Evolutionary conservation across 768 basidiomycete species (phyloP), one percentile per base, ranked within the genome.

Genomic region (Lactifluus hygrophoroides): DNA sequence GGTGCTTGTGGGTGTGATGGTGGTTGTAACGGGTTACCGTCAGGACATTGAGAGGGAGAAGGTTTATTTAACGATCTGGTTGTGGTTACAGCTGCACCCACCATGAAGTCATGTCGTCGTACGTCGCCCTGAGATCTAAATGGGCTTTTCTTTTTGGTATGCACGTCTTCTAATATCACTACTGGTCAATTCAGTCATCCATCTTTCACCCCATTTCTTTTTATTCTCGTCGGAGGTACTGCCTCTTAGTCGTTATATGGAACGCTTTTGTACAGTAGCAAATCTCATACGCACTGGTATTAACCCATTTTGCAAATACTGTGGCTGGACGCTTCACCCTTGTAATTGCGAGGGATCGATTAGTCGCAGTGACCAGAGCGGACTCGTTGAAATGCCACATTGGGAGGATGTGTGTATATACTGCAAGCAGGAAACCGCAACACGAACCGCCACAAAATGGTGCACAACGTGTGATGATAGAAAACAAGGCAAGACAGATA

Each of bases 11-110:
- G 57, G 19, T 64, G 64, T 47, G 48, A 51, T 23, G 53, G 54
- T 23, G 57, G 55, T 28, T 64, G 64, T 44, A 34, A 35, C 1
- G 64, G n/a, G 64, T 21, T 63, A 57, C n/a, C 63, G 61, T 35
- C 35, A 21, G 19, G 21, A 44, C 27, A 19, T 3, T 13, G 60
- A 46, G 2, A 21, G 27, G 32, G 46, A 54, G 10, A 23, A 30
- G 32, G 46, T 13, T 1, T 23, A 25, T 32, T 21, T 7, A 42
- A 19, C 16, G 58, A 51, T 11, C 16, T 25, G 1, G 38, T 46
- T 19, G 27, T 28, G 13, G 23, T 21, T n/a, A 10, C 46, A 10
- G 40, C 34, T 23, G 30, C 21, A 30, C 37, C 37, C 34, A 14
- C 17, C 23, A 28, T 3, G 44, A 23, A 16, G 14, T 46, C 23